phyloP scores from a whole-genome alignment of 1,284 basidiomycete species.

The Psilocybe mexicana region DNA sequence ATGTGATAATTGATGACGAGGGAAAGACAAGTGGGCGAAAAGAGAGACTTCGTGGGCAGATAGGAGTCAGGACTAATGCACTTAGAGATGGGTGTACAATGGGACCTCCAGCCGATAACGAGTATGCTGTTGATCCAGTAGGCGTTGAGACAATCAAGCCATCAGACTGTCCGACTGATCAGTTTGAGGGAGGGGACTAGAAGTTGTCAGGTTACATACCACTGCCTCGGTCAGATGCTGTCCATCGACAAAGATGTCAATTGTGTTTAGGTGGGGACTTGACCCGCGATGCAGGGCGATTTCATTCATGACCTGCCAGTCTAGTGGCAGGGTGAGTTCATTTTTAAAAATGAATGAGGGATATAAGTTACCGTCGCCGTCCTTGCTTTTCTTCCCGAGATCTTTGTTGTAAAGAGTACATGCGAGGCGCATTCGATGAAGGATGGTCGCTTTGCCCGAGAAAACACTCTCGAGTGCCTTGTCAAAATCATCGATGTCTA shows the following conservation, averaged over 20 bases:
- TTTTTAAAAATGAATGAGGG: not conserved
- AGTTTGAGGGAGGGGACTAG: not conserved
- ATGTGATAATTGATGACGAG: conserved; percentile 76
- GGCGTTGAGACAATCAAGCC: conserved; percentile 95
- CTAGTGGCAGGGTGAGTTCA: conserved; percentile 35
- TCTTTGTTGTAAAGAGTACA: conserved; percentile 74
- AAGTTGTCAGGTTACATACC: conserved; percentile 52
- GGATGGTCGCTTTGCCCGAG: conserved; percentile 72
- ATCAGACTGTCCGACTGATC: conserved; percentile 65
- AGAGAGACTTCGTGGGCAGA: conserved; percentile 90
- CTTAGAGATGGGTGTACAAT: conserved; percentile 94
- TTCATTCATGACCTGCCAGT: conserved; percentile 98
- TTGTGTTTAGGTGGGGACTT: conserved; percentile 90
- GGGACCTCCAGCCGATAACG: conserved; percentile 92
- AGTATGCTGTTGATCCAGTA: conserved; percentile 97
- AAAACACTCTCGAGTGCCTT: conserved; percentile 80
- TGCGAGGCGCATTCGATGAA: conserved; percentile 85
- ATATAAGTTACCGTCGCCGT: conserved; percentile 51
- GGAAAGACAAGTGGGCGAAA: conserved; percentile 94
- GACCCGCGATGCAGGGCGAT: conserved; percentile 90
- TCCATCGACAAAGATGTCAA: conserved; percentile 94
- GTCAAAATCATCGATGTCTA: conserved; percentile 82
- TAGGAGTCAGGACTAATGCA: conserved; percentile 90
- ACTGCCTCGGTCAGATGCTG: conserved; percentile 95
- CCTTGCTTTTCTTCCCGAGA: conserved; percentile 54